These are phyloP conservation scores for Fusarium azukiicola DNA, from an alignment of 2,329 filamentous ascomycete species.

Conservation along the genomic window DNA sequence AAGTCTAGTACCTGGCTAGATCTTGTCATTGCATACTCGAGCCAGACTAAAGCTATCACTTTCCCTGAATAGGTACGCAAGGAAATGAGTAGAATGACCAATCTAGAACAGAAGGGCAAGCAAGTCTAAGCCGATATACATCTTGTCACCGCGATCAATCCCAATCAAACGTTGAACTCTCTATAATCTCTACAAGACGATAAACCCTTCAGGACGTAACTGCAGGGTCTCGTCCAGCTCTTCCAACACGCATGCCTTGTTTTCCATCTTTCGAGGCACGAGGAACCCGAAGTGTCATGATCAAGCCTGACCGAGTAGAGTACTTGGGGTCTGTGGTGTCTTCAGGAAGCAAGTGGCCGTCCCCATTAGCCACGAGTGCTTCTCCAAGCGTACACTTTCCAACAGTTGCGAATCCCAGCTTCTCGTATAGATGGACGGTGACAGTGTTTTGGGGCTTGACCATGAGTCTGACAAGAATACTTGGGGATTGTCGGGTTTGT, in stretches of 20 bases:
- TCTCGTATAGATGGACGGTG: constrained; percentile 9
- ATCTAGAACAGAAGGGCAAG: too few species aligned
- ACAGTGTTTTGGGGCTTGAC: constrained; percentile 15
- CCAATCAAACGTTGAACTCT: too few species aligned
- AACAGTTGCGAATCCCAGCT: background rate
- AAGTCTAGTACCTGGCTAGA: too few species aligned
- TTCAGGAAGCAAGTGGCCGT: background rate
- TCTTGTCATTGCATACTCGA: too few species aligned
- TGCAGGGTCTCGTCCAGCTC: background rate
- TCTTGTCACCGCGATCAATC: too few species aligned
- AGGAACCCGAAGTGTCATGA: constrained; percentile 3
- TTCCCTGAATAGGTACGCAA: too few species aligned
- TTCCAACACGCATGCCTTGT: background rate
- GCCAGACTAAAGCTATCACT: too few species aligned
- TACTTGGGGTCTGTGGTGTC: background rate
- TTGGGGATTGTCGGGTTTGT: background rate
- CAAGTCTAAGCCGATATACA: too few species aligned
- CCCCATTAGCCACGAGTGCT: constrained; percentile 11
- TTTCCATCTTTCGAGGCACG: background rate
- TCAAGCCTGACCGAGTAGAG: constrained; percentile 4
- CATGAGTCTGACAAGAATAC: constrained; percentile 10
- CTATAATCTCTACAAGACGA: too few species aligned
- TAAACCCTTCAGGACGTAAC: background rate
- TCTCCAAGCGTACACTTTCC: constrained; percentile 11
- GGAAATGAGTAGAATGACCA: too few species aligned